Conservation (phyloP, 208 protist genomes). For the Angomonas deanei region DNA sequence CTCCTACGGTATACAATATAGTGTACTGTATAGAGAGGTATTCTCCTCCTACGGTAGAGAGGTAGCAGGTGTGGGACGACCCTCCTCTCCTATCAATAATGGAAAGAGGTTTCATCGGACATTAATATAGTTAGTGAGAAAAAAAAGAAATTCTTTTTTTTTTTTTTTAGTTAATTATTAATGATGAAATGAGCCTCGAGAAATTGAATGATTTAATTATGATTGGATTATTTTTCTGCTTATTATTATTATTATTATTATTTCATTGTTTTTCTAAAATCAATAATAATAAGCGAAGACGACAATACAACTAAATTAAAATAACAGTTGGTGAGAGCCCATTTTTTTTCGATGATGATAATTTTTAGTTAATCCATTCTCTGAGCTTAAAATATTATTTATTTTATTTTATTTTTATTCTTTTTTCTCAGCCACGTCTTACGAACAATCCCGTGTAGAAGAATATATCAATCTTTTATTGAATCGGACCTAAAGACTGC, state of each 20-base stretch:
- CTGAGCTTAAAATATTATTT: slow-evolving; percentile 1
- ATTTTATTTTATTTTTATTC: slow-evolving; percentile 5
- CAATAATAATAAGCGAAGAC: background rate
- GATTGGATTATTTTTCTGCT: background rate
- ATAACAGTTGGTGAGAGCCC: background rate
- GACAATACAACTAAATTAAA: background rate
- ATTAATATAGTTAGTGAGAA: background rate
- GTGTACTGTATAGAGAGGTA: too few relatives aligned
- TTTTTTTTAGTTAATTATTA: slow-evolving; percentile 9
- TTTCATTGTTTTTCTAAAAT: background rate
- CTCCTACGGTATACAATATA: too few relatives aligned
- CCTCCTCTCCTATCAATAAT: too few relatives aligned
- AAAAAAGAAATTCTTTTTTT: background rate
- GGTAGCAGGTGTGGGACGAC: too few relatives aligned
- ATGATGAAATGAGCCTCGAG: background rate
- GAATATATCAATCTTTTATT: too few relatives aligned
- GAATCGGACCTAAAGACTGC: too few relatives aligned
- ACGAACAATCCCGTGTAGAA: too few relatives aligned
- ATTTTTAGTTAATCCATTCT: background rate
- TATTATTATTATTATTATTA: background rate
- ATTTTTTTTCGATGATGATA: background rate
- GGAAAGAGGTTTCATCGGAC: too few relatives aligned
- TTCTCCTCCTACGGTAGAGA: too few relatives aligned
- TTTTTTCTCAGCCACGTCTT: background rate
- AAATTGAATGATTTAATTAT: background rate